Conservation (phyloP, 768 basidiomycete species). For the Mycena metata region DNA sequence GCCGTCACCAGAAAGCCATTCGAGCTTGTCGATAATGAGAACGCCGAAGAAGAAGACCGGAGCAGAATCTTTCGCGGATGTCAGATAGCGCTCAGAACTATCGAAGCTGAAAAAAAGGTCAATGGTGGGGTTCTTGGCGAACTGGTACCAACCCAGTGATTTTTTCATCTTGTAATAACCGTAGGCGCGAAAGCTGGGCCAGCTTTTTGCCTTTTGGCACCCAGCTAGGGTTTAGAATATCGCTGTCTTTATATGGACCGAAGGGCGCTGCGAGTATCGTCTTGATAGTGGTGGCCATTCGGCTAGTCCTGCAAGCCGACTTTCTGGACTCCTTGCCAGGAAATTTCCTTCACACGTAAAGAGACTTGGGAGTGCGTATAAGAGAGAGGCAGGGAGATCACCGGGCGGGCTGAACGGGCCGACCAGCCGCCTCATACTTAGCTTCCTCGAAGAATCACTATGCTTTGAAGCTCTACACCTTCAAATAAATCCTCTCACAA, state of each 20-base stretch:
- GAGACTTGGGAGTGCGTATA: no score
- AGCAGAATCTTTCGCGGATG: neutral
- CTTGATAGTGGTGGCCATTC: constrained; percentile 33
- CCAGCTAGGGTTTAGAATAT: neutral
- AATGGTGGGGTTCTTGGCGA: no score
- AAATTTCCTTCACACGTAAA: no score
- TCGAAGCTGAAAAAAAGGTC: constrained; percentile 11
- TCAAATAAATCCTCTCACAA: neutral
- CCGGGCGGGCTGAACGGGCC: no score
- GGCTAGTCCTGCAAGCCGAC: no score
- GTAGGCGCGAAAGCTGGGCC: constrained; percentile 12
- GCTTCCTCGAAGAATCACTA: no score
- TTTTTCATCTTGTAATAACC: neutral
- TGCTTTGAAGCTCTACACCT: no score
- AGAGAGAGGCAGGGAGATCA: no score
- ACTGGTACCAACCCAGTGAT: constrained; percentile 24
- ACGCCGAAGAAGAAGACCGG: constrained; percentile 65
- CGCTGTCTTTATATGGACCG: constrained; percentile 21
- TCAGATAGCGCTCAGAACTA: constrained; percentile 14
- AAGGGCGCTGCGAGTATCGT: constrained; percentile 21
- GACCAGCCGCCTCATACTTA: no score
- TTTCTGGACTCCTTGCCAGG: no score
- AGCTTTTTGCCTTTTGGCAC: constrained; percentile 4
- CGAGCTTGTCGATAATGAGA: constrained; percentile 58
- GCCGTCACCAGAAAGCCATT: constrained; percentile 67